phyloP scores from a whole-genome alignment of 768 basidiomycete genomes.

The Tricholoma matsutake region DNA sequence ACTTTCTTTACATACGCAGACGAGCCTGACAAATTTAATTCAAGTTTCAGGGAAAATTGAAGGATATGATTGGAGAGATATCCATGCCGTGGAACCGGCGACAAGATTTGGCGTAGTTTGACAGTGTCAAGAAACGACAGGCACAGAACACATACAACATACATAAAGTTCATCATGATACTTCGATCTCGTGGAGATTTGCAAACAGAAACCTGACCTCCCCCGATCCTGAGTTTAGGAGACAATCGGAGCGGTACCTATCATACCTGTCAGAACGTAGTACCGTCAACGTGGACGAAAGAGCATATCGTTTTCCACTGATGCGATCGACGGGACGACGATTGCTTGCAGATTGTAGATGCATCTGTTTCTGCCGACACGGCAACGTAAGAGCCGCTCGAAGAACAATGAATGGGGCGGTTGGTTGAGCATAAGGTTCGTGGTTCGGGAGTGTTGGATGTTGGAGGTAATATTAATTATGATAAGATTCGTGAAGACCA shows the following conservation, averaged over 20 bases:
- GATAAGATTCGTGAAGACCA: conserved; percentile 31
- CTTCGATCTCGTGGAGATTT: conserved; percentile 16
- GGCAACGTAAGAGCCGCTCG: conserved; percentile 30
- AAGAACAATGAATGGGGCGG: conserved; percentile 46
- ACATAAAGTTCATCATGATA: conserved; percentile 7
- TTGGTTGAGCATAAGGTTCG: conserved; percentile 3
- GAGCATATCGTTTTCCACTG: conserved; percentile 13
- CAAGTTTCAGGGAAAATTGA: conserved; percentile 8
- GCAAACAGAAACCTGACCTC: neutral
- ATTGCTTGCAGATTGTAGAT: conserved; percentile 21
- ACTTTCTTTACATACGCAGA: neutral
- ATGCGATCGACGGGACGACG: conserved; percentile 18
- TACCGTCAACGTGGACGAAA: conserved; percentile 10
- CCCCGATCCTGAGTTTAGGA: conserved; percentile 8
- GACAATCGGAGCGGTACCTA: conserved; percentile 16
- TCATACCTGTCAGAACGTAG: conserved; percentile 15
- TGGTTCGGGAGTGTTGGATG: conserved; percentile 50
- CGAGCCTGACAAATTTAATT: conserved; percentile 5
- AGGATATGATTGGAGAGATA: conserved; percentile 23
- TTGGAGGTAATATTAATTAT: conserved; percentile 11
- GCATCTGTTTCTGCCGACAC: conserved; percentile 48
- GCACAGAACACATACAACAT: neutral
- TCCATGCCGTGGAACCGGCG: conserved; percentile 25
- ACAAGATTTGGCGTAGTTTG: conserved; percentile 3
- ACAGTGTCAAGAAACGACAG: neutral